Conservation (phyloP, 768 basidiomycete species). For the Leccinum imitatum region DNA sequence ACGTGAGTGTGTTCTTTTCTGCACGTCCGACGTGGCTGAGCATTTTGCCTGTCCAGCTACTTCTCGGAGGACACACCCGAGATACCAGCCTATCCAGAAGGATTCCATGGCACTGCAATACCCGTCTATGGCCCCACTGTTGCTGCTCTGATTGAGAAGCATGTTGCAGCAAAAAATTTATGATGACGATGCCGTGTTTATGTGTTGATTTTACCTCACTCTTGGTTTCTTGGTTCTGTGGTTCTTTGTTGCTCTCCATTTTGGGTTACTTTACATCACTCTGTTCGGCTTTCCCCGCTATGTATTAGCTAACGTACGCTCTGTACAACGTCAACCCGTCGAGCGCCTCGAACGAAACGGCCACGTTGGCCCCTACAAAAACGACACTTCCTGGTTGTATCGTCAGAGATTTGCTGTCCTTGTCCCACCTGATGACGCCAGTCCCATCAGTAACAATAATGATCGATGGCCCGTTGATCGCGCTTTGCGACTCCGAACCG, state of each 20-base stretch:
- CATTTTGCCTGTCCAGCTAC: slow-evolving; percentile 13
- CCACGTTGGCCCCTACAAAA: slow-evolving; percentile 75
- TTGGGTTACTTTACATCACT: background rate
- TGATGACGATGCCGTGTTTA: background rate
- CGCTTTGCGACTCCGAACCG: slow-evolving; percentile 52
- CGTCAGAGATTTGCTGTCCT: slow-evolving; percentile 36
- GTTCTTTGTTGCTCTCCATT: background rate
- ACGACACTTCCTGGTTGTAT: slow-evolving; percentile 69
- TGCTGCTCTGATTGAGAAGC: slow-evolving; percentile 70
- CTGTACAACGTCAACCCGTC: slow-evolving; percentile 27
- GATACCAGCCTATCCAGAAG: slow-evolving; percentile 69
- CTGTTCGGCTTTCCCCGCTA: background rate
- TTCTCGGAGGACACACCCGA: slow-evolving; percentile 38
- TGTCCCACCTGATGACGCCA: slow-evolving; percentile 55
- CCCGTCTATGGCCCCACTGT: slow-evolving; percentile 68
- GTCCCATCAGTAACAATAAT: slow-evolving; percentile 70
- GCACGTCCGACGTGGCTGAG: background rate
- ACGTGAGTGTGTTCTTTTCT: slow-evolving; percentile 42
- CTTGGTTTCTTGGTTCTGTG: background rate
- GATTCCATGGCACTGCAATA: slow-evolving; percentile 79
- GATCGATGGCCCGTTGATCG: slow-evolving; percentile 83
- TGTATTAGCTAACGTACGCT: slow-evolving; percentile 26
- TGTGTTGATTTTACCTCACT: background rate
- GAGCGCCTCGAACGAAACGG: slow-evolving; percentile 47
- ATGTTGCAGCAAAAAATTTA: slow-evolving; percentile 38